Conservation (phyloP, 1,284 basidiomycete species). For the Ustilago vetiveriae region DNA sequence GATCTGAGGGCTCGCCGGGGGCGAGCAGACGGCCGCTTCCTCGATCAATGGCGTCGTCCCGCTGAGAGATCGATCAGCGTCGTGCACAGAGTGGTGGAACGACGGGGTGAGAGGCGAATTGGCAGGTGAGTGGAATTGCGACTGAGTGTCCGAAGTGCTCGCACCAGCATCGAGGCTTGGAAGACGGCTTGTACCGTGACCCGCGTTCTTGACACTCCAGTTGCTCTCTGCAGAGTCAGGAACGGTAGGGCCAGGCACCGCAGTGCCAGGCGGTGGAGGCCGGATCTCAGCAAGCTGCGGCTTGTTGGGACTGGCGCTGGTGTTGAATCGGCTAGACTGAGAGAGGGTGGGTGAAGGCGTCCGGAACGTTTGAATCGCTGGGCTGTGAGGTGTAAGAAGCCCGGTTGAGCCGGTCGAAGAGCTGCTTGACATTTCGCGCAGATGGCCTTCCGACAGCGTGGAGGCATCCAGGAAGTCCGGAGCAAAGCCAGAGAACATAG, state of each 20-base stretch:
- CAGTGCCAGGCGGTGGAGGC: slow-evolving; percentile 29
- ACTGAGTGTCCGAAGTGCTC: slow-evolving; percentile 36
- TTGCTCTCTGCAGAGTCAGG: slow-evolving; percentile 42
- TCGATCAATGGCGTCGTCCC: slow-evolving; percentile 1
- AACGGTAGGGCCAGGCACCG: slow-evolving; percentile 29
- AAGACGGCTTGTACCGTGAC: slow-evolving; percentile 15
- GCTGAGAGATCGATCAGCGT: neutral
- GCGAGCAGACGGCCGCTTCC: slow-evolving; percentile 3
- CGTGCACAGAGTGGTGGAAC: slow-evolving; percentile 32
- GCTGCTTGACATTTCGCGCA: slow-evolving; percentile 17
- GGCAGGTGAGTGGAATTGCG: slow-evolving; percentile 40
- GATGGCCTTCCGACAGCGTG: slow-evolving; percentile 29
- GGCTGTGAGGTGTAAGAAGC: slow-evolving; percentile 37
- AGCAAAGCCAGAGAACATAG: slow-evolving; percentile 55
- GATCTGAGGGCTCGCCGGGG: slow-evolving; percentile 22
- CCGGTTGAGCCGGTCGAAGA: slow-evolving; percentile 27
- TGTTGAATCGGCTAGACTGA: slow-evolving; percentile 10
- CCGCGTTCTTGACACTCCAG: slow-evolving; percentile 24
- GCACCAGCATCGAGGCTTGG: slow-evolving; percentile 41
- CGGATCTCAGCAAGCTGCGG: slow-evolving; percentile 32
- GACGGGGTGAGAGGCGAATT: slow-evolving; percentile 41
- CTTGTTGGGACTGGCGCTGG: slow-evolving; percentile 10
- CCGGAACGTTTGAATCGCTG: slow-evolving; percentile 23
- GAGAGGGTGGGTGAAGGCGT: slow-evolving; percentile 19
- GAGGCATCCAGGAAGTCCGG: slow-evolving; percentile 50